phyloP scores from a whole-genome alignment of 2,329 filamentous ascomycete species.

The Claviceps arundinis region DNA sequence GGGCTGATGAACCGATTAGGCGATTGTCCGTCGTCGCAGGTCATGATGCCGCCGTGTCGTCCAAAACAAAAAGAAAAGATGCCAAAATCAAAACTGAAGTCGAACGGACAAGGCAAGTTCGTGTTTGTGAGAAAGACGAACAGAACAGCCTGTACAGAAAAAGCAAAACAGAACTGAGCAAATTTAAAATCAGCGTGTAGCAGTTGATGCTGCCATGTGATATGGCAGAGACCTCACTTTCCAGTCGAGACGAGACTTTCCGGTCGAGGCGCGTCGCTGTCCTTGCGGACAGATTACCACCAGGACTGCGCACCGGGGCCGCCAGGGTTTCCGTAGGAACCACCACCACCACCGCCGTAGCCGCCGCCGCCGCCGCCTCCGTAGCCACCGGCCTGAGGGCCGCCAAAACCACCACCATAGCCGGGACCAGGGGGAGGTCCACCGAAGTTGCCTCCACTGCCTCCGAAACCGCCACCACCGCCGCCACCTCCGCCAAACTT shows the following conservation, averaged over 20 bases:
- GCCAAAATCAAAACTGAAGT: not conserved
- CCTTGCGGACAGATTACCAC: constrained; percentile 34
- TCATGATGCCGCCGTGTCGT: constrained; percentile 31
- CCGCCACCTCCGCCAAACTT: constrained; percentile 52
- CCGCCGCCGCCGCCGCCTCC: constrained; percentile 27
- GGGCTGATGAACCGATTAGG: constrained; percentile 18
- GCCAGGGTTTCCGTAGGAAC: constrained; percentile 53
- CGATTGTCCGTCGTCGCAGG: constrained; percentile 22
- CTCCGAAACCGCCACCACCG: constrained; percentile 24
- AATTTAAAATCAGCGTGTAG: constrained; percentile 6
- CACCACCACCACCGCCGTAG: constrained; percentile 25
- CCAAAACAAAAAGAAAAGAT: constrained; percentile 12
- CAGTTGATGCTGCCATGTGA: constrained; percentile 1
- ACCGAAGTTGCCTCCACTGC: constrained; percentile 23
- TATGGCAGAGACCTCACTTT: not conserved
- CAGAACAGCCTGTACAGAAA: not conserved
- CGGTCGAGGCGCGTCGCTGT: constrained; percentile 2
- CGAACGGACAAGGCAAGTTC: constrained; percentile 6
- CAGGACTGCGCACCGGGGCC: constrained; percentile 52
- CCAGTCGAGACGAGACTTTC: not conserved
- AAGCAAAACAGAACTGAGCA: constrained; percentile 5
- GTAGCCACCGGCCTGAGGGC: constrained; percentile 24
- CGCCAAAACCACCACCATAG: constrained; percentile 24
- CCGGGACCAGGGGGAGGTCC: constrained; percentile 19
- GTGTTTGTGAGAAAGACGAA: not conserved